Evolutionary conservation across 768 basidiomycete genomes (phyloP).

Genomic region (Amanita inopinata): DNA sequence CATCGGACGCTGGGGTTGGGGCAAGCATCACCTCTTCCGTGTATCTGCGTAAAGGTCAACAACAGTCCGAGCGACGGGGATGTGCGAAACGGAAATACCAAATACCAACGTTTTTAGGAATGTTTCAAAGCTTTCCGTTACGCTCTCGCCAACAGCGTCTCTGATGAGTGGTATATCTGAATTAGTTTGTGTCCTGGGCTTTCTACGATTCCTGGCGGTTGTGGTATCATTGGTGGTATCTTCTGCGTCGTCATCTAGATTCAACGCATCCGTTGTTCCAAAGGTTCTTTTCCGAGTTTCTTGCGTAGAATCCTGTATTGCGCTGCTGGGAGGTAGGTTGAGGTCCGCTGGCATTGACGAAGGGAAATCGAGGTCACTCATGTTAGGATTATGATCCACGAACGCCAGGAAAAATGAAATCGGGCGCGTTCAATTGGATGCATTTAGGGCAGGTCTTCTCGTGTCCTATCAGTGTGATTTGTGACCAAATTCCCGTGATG

Average conservation of each 20-base stretch:
- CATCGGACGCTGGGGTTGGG: constrained; percentile 75
- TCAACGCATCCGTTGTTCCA: constrained; percentile 40
- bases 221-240: constrained; percentile 29
- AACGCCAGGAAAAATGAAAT: neutral
- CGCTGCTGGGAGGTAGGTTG: constrained; percentile 6
- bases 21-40: constrained; percentile 73
- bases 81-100: constrained; percentile 19
- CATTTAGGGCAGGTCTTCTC: constrained; percentile 7
- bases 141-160: constrained; percentile 93
- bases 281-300: constrained; percentile 23
- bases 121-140: constrained; percentile 83
- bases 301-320: constrained; percentile 7
- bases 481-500: neutral
- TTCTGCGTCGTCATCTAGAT: constrained; percentile 47
- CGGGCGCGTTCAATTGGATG: neutral
- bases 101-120: constrained; percentile 80
- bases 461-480: neutral
- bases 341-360: constrained; percentile 6
- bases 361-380: constrained; percentile 9
- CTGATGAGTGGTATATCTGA: constrained; percentile 79
- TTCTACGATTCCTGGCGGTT: constrained; percentile 28
- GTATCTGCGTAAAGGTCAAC: constrained; percentile 41
- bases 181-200: constrained; percentile 40
- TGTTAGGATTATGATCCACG: neutral
- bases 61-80: constrained; percentile 2